Conservation (phyloP, 23 red algal genomes). For the Chondrus crispus region DNA sequence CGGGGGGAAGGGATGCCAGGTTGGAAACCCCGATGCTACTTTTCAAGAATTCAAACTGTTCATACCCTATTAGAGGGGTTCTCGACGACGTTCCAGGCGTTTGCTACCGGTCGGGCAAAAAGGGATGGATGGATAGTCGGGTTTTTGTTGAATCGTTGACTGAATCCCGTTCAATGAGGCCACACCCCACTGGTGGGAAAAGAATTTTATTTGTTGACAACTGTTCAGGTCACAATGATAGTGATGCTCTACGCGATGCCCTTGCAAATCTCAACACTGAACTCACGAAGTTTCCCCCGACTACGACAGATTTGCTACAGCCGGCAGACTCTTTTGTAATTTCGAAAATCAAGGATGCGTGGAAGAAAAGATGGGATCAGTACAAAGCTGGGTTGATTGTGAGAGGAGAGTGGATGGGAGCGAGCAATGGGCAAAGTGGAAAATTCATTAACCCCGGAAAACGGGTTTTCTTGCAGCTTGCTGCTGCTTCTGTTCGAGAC, state of each 20-base stretch:
- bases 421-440: not conserved
- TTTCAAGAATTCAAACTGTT: slow-evolving; percentile 1
- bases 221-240: slow-evolving; percentile 1
- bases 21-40: not conserved
- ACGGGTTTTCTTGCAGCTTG: not conserved
- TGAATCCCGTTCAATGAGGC: not conserved
- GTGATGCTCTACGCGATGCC: not conserved
- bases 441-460: not conserved
- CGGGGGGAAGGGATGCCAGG: not conserved
- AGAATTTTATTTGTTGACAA: not conserved
- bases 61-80: not conserved
- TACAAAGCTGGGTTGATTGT: not conserved
- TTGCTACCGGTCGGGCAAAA: not conserved
- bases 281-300: not conserved
- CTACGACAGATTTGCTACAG: not conserved
- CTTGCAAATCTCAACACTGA: not conserved
- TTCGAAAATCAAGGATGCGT: slow-evolving; percentile 21
- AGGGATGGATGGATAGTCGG: slow-evolving; percentile 10
- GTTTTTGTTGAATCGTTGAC: not conserved
- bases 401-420: slow-evolving; percentile 1
- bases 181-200: not conserved
- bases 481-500: not conserved
- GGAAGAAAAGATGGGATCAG: not conserved
- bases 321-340: slow-evolving; percentile 24
- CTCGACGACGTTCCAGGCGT: not conserved